Evolutionary conservation across 2,329 filamentous ascomycete species (phyloP).

Genomic region (Talaromyces islandicus): DNA sequence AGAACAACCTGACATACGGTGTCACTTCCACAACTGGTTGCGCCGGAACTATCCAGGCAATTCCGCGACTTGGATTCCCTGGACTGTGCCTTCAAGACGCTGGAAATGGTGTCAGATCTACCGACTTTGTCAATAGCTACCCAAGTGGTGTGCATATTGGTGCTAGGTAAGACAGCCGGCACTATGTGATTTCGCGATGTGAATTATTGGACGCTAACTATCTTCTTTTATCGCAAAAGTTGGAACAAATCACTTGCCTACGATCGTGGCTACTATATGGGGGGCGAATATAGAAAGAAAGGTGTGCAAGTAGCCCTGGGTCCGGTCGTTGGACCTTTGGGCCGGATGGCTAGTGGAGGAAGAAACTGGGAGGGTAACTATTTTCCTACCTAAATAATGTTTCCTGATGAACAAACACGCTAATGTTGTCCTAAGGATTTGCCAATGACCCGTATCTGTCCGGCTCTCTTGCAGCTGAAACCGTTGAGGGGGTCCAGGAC

Average conservation of each 20-base stretch:
- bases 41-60: constrained; percentile 25
- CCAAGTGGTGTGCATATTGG: background rate
- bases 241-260: background rate
- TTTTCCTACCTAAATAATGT: background rate
- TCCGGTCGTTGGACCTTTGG: constrained; percentile 30
- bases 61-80: constrained; percentile 26
- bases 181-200: background rate
- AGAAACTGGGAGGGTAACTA: constrained; percentile 40
- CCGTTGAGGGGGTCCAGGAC: constrained; percentile 36
- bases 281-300: background rate
- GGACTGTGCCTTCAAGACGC: constrained; percentile 40
- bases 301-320: background rate
- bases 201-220: background rate
- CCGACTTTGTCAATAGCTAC: background rate
- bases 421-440: constrained; percentile 16
- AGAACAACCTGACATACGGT: constrained; percentile 10
- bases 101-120: constrained; percentile 31
- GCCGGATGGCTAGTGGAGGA: constrained; percentile 33
- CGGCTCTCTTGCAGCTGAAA: constrained; percentile 35
- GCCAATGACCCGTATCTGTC: constrained; percentile 38
- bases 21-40: constrained; percentile 20
- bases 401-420: background rate
- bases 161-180: background rate
- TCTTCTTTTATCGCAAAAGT: background rate
- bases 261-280: background rate